phyloP scores from a whole-genome alignment of 192 early-diverging fungal species.

The Coemansia nantahalensis region DNA sequence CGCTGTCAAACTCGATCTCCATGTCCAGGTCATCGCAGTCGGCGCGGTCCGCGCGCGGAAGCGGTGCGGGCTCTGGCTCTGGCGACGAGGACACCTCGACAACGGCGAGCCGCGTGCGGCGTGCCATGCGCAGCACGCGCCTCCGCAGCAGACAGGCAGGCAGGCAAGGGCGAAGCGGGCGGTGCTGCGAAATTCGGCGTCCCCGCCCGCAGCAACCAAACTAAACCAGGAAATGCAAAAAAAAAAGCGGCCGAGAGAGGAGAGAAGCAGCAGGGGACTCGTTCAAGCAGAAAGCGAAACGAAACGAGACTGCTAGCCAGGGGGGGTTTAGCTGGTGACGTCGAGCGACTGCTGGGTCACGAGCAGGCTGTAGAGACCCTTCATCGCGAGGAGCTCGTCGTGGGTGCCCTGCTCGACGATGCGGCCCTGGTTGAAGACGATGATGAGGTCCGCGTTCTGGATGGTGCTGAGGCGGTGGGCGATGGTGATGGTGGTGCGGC shows the following conservation, averaged over 20 bases:
- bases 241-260: too few relatives aligned
- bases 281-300: background rate
- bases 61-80: constrained; percentile 5
- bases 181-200: too few relatives aligned
- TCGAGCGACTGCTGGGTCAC: constrained; percentile 64
- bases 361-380: constrained; percentile 63
- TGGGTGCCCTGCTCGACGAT: constrained; percentile 72
- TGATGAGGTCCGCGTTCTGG: constrained; percentile 73
- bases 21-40: constrained; percentile 8
- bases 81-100: constrained; percentile 13
- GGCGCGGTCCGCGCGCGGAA: too few relatives aligned
- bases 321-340: constrained; percentile 32
- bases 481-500: constrained; percentile 73
- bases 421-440: constrained; percentile 62
- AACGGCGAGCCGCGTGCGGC: too few relatives aligned
- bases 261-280: background rate
- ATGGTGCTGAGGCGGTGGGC: constrained; percentile 83
- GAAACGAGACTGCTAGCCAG: background rate
- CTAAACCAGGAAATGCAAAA: too few relatives aligned
- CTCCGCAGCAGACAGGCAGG: too few relatives aligned
- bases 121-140: too few relatives aligned
- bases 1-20: constrained; percentile 41
- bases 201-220: too few relatives aligned
- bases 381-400: constrained; percentile 56
- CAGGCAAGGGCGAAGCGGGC: too few relatives aligned